A percentile compares a stretch with the other conserved stretches of the same genome.
Evolutionary conservation across 2,329 filamentous ascomycete genomes (phyloP).

Genomic region (Trichoderma breve): DNA sequence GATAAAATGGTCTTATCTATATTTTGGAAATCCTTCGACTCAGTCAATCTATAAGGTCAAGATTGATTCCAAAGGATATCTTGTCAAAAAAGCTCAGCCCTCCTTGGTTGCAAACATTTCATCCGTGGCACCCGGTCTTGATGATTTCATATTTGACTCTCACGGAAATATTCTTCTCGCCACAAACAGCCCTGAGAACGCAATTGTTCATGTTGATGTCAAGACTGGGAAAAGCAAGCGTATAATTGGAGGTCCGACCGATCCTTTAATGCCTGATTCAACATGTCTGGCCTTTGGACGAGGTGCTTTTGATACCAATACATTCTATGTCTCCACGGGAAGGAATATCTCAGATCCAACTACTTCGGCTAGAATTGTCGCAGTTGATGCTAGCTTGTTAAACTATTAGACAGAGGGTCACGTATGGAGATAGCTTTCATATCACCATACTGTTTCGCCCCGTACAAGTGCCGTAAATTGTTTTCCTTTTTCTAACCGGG

Average conservation of each 20-base stretch:
- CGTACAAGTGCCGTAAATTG: neutral
- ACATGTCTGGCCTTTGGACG: neutral
- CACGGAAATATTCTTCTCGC: neutral
- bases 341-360: neutral
- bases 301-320: neutral
- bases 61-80: neutral
- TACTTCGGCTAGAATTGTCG: neutral
- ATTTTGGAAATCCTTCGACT: neutral
- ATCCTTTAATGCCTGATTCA: neutral
- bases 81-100: neutral
- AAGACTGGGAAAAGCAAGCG: neutral
- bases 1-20: neutral
- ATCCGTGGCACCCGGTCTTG: neutral
- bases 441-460: neutral
- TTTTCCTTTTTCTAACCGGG: neutral
- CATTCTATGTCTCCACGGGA: neutral
- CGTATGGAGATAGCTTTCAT: neutral
- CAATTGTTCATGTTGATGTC: neutral
- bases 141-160: neutral
- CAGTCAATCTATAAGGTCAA: neutral
- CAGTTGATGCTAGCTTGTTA: neutral
- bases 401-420: fast-evolving
- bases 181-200: neutral
- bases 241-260: neutral
- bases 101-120: neutral